phyloP scores from a whole-genome alignment of 352 stramenopile genomes.

The Phytophthora hybrid region DNA sequence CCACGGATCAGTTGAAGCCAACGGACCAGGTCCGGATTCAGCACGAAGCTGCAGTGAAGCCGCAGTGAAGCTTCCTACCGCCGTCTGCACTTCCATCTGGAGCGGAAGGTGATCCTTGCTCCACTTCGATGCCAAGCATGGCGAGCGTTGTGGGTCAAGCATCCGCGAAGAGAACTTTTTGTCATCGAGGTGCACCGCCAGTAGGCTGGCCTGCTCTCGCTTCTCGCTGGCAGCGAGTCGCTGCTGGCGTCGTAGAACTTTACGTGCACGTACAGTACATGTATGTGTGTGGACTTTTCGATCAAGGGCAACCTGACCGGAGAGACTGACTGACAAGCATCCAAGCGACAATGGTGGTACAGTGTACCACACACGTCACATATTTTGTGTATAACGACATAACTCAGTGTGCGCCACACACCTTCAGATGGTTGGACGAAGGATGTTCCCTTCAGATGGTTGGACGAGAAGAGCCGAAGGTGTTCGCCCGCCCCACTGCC shows the following conservation, averaged over 20 bases:
- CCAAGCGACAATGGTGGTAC: conserved; percentile 4
- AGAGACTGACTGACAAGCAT: conserved; percentile 20
- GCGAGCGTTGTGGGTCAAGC: background rate
- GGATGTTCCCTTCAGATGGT: too few relatives aligned
- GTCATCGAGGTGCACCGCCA: too few relatives aligned
- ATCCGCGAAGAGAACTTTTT: background rate
- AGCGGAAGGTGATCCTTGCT: background rate
- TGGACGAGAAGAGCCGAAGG: too few relatives aligned
- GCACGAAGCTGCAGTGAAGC: conserved; percentile 4
- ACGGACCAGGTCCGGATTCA: background rate
- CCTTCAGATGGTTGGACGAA: conserved; percentile 26
- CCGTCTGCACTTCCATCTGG: conserved; percentile 19
- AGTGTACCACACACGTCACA: background rate
- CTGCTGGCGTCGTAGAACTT: background rate
- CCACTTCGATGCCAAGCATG: conserved; percentile 3
- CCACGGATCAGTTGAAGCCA: conserved; percentile 25
- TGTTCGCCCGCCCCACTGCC: too few relatives aligned
- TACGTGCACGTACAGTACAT: too few relatives aligned
- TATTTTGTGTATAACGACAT: conserved; percentile 1
- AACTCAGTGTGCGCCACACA: conserved; percentile 14
- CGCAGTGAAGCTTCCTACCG: conserved; percentile 3
- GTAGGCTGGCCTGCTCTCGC: too few relatives aligned
- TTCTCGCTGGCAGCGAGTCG: too few relatives aligned
- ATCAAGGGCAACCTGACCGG: background rate
- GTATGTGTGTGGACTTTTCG: too few relatives aligned